Evolutionary conservation across 179 eudicot genomes (phyloP).

Genomic region (Silene coronaria): DNA sequence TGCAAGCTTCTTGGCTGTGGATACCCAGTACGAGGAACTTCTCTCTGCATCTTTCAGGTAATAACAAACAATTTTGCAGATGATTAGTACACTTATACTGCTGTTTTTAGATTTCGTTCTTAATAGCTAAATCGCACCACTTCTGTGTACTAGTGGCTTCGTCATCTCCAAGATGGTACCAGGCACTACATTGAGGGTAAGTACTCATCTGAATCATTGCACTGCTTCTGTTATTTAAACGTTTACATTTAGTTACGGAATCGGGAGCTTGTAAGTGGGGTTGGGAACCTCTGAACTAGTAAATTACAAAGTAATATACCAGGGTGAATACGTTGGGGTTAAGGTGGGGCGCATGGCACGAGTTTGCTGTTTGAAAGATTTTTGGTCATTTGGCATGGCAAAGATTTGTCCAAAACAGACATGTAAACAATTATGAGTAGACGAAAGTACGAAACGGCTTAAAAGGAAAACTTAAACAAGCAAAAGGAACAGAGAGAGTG

Average conservation of each 20-base stretch:
- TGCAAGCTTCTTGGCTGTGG: slow-evolving; percentile 72
- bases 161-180: slow-evolving; percentile 92
- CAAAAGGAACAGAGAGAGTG: no score
- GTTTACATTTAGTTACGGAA: not conserved
- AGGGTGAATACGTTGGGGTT: not conserved
- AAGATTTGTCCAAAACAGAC: no score
- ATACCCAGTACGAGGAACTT: slow-evolving; percentile 74
- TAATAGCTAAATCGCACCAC: not conserved
- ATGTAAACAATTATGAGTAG: not conserved
- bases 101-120: slow-evolving; percentile 5
- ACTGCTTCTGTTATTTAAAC: not conserved
- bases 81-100: not conserved
- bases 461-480: not conserved
- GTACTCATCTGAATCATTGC: slow-evolving; percentile 10
- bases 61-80: slow-evolving; percentile 11
- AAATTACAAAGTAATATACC: no score
- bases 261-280: no score
- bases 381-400: not conserved
- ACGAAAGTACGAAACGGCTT: not conserved
- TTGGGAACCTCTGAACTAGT: no score
- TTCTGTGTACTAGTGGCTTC: slow-evolving; percentile 66
- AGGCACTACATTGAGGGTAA: slow-evolving; percentile 87
- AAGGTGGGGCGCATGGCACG: not conserved
- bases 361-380: not conserved
- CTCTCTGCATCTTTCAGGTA: slow-evolving; percentile 92